Evolutionary conservation across 106 monocot genomes (phyloP), one percentile per base, ranked within the genome.

Genomic region (Dioscorea alata): DNA sequence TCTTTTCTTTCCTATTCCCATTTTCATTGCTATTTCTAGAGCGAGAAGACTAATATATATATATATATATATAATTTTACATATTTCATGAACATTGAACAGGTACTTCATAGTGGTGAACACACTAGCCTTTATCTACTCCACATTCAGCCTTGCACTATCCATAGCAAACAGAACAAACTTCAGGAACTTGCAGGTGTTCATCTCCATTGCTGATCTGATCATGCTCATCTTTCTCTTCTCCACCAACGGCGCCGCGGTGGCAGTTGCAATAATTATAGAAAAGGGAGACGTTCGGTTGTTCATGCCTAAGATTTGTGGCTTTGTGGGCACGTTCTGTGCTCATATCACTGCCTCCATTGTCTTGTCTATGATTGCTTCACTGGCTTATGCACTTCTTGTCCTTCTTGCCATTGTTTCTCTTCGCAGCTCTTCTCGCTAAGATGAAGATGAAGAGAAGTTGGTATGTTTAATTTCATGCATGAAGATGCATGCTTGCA

Each of bases 91-190:
- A 28, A 42, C 10, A 10, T 8, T n/a, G 13, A 32, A 18, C 65
- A 77, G 77, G 21, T 77, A 77, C 77, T 71, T 77, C 28, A 35
- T 71, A 13, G 71, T 59, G 17, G 79, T 51, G 9, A 71, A 71
- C 50, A 42, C 68, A 0, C 19, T 72, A 12, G 72, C 59, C 1
- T 72, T 58, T 21, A 23, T 18, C 2, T 61, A 78, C 60, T 16
- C 72, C 10, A 28, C 48, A 0, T 15, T 67, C 8, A 60, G 72
- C 4, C 18, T 53, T 17, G 51, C 48, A 12, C 4, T 72, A 6
- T 68, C 61, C 8, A 4, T 32, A 2, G 16, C 19, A 19, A 72
- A 21, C 15, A 13, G 24, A 20, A 23, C 60, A 3, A 23, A 23
- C 14, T 22, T 59, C 21, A 60, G 28, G 17, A 51, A 2, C 50